A percentile compares a stretch with the other conserved stretches of the same genome.
Evolutionary conservation across 208 protist genomes (phyloP).

Genomic region (Zelonia costaricensis): DNA sequence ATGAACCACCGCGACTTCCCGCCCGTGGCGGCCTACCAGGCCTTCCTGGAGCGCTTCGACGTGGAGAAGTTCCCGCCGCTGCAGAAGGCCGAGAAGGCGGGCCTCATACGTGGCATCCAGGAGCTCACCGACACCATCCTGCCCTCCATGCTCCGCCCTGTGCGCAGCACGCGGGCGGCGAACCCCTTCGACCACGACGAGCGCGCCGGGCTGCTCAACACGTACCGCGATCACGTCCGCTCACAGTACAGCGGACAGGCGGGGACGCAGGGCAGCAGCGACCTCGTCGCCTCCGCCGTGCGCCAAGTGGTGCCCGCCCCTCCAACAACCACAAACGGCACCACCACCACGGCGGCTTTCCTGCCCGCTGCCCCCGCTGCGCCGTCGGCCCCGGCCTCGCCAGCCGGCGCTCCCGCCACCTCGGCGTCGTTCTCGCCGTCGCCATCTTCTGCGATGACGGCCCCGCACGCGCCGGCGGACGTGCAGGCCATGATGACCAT

Average conservation of each 20-base stretch:
- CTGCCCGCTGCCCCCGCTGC: neutral
- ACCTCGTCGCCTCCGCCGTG: slow-evolving; percentile 12
- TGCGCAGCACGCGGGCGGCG: slow-evolving; percentile 27
- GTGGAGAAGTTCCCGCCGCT: slow-evolving; percentile 56
- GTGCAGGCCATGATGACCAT: slow-evolving; percentile 52
- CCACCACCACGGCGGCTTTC: neutral
- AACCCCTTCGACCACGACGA: slow-evolving; percentile 33
- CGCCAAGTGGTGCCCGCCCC: neutral
- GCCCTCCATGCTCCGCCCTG: slow-evolving; percentile 55
- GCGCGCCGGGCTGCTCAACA: slow-evolving; percentile 38
- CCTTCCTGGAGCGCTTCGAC: slow-evolving; percentile 68
- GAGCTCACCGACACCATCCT: slow-evolving; percentile 60
- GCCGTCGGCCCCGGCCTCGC: neutral
- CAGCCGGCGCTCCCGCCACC: neutral
- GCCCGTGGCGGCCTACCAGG: slow-evolving; percentile 38
- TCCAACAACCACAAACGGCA: no score
- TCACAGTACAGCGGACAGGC: slow-evolving; percentile 27
- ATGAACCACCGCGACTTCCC: slow-evolving; percentile 69
- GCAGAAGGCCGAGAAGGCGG: slow-evolving; percentile 71
- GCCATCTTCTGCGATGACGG: neutral
- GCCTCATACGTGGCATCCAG: slow-evolving; percentile 45
- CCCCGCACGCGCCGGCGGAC: slow-evolving; percentile 11
- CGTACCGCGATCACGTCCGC: slow-evolving; percentile 51
- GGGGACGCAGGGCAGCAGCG: slow-evolving; percentile 32
- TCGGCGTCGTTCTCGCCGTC: neutral